Evolutionary conservation across 345 rosid species (phyloP).

Genomic region (Acer campestre): DNA sequence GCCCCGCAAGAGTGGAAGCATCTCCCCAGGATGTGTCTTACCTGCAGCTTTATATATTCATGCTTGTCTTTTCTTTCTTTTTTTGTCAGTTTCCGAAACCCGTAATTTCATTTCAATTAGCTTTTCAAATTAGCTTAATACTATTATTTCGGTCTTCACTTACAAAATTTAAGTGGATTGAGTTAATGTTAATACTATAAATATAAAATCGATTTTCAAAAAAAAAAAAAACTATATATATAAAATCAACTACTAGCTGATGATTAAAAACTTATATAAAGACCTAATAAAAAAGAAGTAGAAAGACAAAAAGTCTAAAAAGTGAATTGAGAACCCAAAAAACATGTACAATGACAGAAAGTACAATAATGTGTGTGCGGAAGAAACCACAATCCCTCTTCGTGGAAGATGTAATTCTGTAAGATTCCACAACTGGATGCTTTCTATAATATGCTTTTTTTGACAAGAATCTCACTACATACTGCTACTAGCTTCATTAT

Average conservation of each 20-base stretch:
- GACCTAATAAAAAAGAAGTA: too few relatives aligned
- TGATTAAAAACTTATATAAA: too few relatives aligned
- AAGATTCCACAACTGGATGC: constrained; percentile 20
- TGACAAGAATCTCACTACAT: neutral
- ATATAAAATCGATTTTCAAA: too few relatives aligned
- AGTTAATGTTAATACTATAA: too few relatives aligned
- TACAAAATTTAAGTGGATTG: too few relatives aligned
- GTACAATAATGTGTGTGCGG: constrained; percentile 7
- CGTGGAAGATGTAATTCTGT: constrained; percentile 21
- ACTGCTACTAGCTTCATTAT: neutral
- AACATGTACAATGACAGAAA: neutral
- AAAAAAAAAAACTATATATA: too few relatives aligned
- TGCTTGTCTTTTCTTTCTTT: too few relatives aligned
- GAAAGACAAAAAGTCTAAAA: neutral
- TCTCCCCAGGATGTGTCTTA: neutral
- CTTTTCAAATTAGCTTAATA: neutral
- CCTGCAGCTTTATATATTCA: too few relatives aligned
- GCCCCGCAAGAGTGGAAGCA: neutral
- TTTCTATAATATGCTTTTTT: too few relatives aligned
- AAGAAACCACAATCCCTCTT: constrained; percentile 37
- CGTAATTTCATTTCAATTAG: neutral
- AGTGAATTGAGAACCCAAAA: neutral
- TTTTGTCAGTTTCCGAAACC: too few relatives aligned
- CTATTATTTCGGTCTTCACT: neutral
- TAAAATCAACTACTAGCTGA: too few relatives aligned